Evolutionary conservation across 805 yeast genomes (phyloP), one percentile per base, ranked within the genome.

Genomic region (Wickerhamomyces hampshirensis): DNA sequence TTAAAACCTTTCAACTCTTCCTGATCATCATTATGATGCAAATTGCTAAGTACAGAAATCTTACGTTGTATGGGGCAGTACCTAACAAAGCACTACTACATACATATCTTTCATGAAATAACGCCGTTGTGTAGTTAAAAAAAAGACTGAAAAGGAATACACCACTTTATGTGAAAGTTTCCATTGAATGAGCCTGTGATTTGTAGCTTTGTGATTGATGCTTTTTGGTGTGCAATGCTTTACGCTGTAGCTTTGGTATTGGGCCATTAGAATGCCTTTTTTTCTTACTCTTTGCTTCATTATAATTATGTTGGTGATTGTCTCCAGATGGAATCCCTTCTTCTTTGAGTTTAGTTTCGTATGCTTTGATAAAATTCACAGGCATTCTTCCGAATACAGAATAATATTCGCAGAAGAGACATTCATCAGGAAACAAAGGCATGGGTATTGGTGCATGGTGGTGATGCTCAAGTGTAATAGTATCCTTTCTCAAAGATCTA

Each of bases 321-420:
- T 21, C 24, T 8, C 11, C 24, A 21, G 24, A 21, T 7, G 11
- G 24, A 21, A 21, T 21, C 10, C 24, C 24, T 21, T 21, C 28
- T 26, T 13, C 7, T 12, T 26, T 14, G n/a, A 26, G 15, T 26
- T 12, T 26, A 6, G n/a, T 14, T 21, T 31, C 29, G 12, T 31
- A 31, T 10, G 28, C 28, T 12, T 31, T 24, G 6, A 31, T 19
- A 4, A 31, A n/a, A 11, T 24, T 15, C 16, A 14, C 21, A 16
- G 34, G 34, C 11, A 19, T n/a, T n/a, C 12, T 31, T 8, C 34
- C 34, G 24, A 31, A 31, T 9, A 24, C 34, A 10, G 21, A 18
- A 26, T 24, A 24, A 17, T 15, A 31, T 18, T 31, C 34, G 24
- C 34, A 31, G 11, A 31, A 12, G 8, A 31, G n/a, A 16, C 34